phyloP scores from a whole-genome alignment of 371 early-diverging fungal species.

The Massospora cicadina region DNA sequence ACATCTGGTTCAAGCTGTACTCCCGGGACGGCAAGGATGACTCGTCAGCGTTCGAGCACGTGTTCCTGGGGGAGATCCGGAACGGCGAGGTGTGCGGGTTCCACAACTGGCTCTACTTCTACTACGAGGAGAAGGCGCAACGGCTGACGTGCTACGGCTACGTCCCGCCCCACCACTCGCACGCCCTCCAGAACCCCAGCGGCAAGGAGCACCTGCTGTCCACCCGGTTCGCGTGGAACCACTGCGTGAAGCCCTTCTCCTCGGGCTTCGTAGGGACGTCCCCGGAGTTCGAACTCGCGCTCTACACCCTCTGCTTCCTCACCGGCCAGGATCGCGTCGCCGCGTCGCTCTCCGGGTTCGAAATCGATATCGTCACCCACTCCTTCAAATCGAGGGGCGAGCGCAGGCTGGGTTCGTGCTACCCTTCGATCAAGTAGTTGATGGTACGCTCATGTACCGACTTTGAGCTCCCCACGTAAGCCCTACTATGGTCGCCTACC shows the following conservation, averaged over 20 bases:
- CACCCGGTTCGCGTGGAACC: conserved; percentile 22
- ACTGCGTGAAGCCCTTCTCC: conserved; percentile 21
- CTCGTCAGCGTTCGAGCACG: conserved; percentile 29
- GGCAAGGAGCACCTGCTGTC: conserved; percentile 13
- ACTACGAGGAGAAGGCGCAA: conserved; percentile 21
- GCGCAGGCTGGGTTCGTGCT: conserved; percentile 2
- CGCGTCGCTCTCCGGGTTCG: conserved; percentile 7
- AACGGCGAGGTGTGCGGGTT: conserved; percentile 24
- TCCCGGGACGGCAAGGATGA: conserved; percentile 13
- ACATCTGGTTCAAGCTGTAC: conserved; percentile 24
- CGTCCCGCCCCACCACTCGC: conserved; percentile 17
- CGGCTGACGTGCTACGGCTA: conserved; percentile 24
- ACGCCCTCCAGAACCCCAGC: conserved; percentile 12
- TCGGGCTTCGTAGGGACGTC: conserved; percentile 24
- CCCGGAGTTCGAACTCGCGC: conserved; percentile 34
- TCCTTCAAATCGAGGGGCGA: background rate
- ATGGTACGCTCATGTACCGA: background rate
- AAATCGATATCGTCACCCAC: conserved; percentile 9
- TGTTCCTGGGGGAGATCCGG: conserved; percentile 26
- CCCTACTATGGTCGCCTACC: too few relatives aligned
- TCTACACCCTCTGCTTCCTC: conserved; percentile 22
- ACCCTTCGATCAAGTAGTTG: conserved; percentile 8
- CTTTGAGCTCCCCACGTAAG: background rate
- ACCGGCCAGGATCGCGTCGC: conserved; percentile 1
- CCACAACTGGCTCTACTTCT: conserved; percentile 31